phyloP scores from a whole-genome alignment of 208 protist genomes.

The Kentomonas sorsogonicus region DNA sequence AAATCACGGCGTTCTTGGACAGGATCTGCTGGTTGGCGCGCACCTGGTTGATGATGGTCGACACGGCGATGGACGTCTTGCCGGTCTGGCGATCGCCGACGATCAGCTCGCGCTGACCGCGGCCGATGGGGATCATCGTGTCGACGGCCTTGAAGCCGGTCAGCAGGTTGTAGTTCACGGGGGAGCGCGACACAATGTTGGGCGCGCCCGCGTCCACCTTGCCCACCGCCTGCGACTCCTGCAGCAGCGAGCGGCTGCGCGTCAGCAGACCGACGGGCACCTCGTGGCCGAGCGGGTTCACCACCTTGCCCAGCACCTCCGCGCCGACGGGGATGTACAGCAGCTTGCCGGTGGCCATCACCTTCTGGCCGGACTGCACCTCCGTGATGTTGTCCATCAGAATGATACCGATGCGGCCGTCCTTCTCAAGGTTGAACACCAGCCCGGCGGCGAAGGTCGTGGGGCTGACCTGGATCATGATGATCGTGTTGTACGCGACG shows the following conservation, averaged over 20 bases:
- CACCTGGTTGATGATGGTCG: constrained; percentile 93
- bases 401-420: constrained; percentile 83
- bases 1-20: constrained; percentile 88
- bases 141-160: constrained; percentile 92
- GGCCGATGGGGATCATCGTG: constrained; percentile 91
- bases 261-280: constrained; percentile 65
- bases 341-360: constrained; percentile 81
- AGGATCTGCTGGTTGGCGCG: constrained; percentile 84
- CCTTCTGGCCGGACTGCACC: constrained; percentile 81
- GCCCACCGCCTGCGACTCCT: constrained; percentile 37
- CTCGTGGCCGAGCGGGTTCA: constrained; percentile 81
- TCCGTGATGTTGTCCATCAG: constrained; percentile 86
- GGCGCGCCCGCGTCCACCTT: constrained; percentile 90
- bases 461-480: constrained; percentile 78
- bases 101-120: constrained; percentile 93
- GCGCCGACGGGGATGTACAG: constrained; percentile 78
- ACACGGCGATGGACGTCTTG: constrained; percentile 92
- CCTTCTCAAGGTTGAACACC: constrained; percentile 85
- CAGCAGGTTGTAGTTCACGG: constrained; percentile 92
- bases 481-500: constrained; percentile 84
- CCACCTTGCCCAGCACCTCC: constrained; percentile 81
- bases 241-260: constrained; percentile 46
- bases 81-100: constrained; percentile 93
- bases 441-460: constrained; percentile 70
- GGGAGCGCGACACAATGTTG: constrained; percentile 89